Conservation (phyloP, 2,329 filamentous ascomycete species). For the Colletotrichum sp. region DNA sequence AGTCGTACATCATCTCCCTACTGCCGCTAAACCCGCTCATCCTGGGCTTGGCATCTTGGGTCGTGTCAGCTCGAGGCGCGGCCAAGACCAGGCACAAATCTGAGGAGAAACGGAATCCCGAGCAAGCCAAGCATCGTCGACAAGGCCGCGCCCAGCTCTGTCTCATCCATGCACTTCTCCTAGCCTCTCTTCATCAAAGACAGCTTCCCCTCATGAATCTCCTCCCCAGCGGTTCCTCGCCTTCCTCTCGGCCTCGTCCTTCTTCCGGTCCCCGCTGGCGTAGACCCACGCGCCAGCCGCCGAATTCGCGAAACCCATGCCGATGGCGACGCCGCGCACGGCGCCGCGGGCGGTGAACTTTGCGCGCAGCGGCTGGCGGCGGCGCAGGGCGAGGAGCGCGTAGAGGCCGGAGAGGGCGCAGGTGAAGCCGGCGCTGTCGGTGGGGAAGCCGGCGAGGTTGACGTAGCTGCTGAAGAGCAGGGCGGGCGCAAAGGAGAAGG, state of each 20-base stretch:
- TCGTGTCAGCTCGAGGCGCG: not conserved
- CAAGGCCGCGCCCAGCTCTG: not conserved
- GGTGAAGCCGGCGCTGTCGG: conserved; percentile 60
- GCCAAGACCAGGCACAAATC: not conserved
- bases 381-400: conserved; percentile 57
- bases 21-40: not conserved
- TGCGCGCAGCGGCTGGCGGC: conserved; percentile 42
- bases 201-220: conserved; percentile 3
- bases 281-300: conserved; percentile 58
- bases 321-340: conserved; percentile 57
- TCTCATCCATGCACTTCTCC: not conserved
- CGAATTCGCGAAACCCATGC: conserved; percentile 52
- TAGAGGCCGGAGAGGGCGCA: conserved; percentile 64
- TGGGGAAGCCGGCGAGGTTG: conserved; percentile 63
- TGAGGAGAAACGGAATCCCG: not conserved
- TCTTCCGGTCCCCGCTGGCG: conserved; percentile 52
- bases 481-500: conserved; percentile 55
- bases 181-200: not conserved
- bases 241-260: conserved; percentile 52
- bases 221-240: conserved; percentile 58
- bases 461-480: conserved; percentile 64
- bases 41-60: not conserved
- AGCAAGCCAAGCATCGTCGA: not conserved
- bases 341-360: conserved; percentile 53
- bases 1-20: not conserved